Percentiles rank a stretch among this genome's conserved stretches.
Conservation (phyloP, 2,329 filamentous ascomycete genomes). For the Endoconidiophora polonica region DNA sequence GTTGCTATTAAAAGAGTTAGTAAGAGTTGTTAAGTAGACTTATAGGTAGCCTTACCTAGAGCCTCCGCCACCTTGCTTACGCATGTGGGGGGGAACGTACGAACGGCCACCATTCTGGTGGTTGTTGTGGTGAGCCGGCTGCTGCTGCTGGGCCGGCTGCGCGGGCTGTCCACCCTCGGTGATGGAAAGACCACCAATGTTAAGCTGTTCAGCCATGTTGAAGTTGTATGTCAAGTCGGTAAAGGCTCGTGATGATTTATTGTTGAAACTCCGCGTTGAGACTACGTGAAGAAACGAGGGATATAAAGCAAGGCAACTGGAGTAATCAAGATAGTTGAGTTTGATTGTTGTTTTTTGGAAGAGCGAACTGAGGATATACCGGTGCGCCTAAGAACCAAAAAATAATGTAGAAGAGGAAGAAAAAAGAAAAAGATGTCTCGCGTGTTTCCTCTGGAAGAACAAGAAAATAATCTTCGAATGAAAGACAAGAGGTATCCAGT, state of each 20-base stretch:
- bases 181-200: conserved; percentile 53
- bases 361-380: conserved; percentile 7
- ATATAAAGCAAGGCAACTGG: not conserved
- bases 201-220: conserved; percentile 70
- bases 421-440: conserved; percentile 26
- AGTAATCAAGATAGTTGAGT: not conserved
- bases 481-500: conserved; percentile 14
- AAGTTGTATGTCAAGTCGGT: conserved; percentile 13
- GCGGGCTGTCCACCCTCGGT: conserved; percentile 15
- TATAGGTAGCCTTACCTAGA: conserved; percentile 27
- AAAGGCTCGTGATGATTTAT: not conserved
- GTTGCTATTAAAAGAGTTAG: not conserved
- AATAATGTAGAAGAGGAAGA: conserved; percentile 19
- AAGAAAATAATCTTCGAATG: conserved; percentile 19
- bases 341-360: not conserved
- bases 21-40: not conserved
- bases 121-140: conserved; percentile 10
- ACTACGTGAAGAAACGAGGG: not conserved
- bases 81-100: conserved; percentile 77
- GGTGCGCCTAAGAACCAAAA: conserved; percentile 8
- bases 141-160: conserved; percentile 21
- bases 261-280: conserved; percentile 1
- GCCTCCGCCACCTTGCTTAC: conserved; percentile 29
- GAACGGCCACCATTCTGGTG: conserved; percentile 30
- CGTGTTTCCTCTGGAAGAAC: conserved; percentile 28